Conservation (phyloP, 2,329 filamentous ascomycete genomes). For the Keithomyces neogunnii region DNA sequence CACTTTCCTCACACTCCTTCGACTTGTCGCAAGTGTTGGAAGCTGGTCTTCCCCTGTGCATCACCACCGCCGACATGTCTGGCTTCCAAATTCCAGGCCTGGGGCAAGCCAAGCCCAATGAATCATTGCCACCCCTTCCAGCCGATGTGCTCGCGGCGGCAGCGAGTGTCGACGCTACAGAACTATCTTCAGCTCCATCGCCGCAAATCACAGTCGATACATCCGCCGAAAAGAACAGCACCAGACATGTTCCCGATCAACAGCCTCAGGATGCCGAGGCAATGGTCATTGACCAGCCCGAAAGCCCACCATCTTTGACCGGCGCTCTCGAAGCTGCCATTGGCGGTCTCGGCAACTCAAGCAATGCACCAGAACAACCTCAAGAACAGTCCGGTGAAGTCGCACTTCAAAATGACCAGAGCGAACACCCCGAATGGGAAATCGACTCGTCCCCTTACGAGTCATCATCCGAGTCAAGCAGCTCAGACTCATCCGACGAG, state of each 20-base stretch:
- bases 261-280: slow-evolving; percentile 15
- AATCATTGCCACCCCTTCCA: slow-evolving; percentile 29
- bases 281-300: slow-evolving; percentile 28
- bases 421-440: slow-evolving; percentile 71
- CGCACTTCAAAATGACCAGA: slow-evolving; percentile 23
- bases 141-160: slow-evolving; percentile 22
- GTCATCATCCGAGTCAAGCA: slow-evolving; percentile 53
- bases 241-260: not conserved
- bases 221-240: not conserved
- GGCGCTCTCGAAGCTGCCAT: slow-evolving; percentile 36
- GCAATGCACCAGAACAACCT: slow-evolving; percentile 8
- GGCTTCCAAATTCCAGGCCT: slow-evolving; percentile 35
- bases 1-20: not conserved
- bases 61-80: slow-evolving; percentile 21
- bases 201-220: not conserved
- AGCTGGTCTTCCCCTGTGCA: not conserved
- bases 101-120: slow-evolving; percentile 34
- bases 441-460: slow-evolving; percentile 68
- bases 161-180: slow-evolving; percentile 14
- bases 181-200: not conserved
- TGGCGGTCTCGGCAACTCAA: slow-evolving; percentile 21
- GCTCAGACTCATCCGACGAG: slow-evolving; percentile 48
- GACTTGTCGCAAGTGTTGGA: not conserved
- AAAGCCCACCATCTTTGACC: slow-evolving; percentile 29
- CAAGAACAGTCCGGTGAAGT: slow-evolving; percentile 6